These are phyloP conservation scores for Xylogone sp. DNA, from an alignment of 2,329 filamentous ascomycete species.

Conservation along the genomic window DNA sequence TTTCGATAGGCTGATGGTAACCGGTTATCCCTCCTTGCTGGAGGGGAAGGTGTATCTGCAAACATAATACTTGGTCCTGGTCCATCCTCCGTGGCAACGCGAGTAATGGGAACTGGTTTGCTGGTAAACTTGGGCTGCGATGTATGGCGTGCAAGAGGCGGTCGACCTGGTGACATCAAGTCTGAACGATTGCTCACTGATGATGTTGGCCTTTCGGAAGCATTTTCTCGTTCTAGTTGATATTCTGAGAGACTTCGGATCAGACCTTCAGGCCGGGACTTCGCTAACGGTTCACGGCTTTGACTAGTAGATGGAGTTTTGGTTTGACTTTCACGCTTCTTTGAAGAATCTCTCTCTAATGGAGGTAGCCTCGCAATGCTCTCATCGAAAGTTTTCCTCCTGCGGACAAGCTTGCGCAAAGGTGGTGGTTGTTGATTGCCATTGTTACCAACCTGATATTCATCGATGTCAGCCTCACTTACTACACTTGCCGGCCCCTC, in stretches of 20 bases:
- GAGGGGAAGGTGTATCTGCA: constrained; percentile 40
- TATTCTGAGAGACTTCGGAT: neutral
- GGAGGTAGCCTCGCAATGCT: constrained; percentile 27
- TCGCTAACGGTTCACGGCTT: neutral
- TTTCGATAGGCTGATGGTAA: constrained; percentile 24
- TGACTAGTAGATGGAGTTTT: neutral
- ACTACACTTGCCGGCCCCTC: constrained; percentile 33
- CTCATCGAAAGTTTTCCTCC: constrained; percentile 40
- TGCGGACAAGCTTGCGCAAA: constrained; percentile 9
- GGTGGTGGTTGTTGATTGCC: constrained; percentile 3
- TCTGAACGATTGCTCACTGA: neutral
- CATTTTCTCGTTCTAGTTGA: neutral
- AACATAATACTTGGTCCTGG: constrained; percentile 74
- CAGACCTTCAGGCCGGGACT: neutral
- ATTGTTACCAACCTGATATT: constrained; percentile 28
- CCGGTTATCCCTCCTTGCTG: constrained; percentile 11
- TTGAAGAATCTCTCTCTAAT: constrained; percentile 23
- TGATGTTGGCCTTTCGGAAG: neutral
- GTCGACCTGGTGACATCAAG: constrained; percentile 30
- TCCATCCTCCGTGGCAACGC: constrained; percentile 60
- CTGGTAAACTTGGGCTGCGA: constrained; percentile 67
- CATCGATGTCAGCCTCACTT: constrained; percentile 38
- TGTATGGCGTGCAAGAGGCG: constrained; percentile 47
- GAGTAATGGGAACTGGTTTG: constrained; percentile 67
- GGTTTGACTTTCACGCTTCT: constrained; percentile 21